phyloP scores from a whole-genome alignment of 768 basidiomycete genomes.

The Suillus americanus region DNA sequence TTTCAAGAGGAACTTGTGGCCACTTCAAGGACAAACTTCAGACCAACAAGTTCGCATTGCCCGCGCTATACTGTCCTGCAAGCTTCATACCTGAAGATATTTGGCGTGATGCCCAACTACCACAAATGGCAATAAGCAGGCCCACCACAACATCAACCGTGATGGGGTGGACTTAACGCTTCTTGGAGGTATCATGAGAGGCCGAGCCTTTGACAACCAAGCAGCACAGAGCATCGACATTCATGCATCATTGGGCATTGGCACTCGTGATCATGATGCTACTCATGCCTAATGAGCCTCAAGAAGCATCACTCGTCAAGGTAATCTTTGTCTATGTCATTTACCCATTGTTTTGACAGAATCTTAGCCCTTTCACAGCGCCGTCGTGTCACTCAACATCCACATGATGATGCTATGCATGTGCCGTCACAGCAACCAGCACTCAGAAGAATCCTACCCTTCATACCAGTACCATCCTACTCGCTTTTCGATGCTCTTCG shows the following conservation, averaged over 20 bases:
- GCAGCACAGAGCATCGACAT: not conserved
- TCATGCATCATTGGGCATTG: not conserved
- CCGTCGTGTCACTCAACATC: not conserved
- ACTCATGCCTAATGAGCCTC: not conserved
- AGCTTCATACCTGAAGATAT: too few relatives aligned
- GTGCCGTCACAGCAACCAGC: not conserved
- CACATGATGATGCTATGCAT: not conserved
- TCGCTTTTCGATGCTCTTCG: not conserved
- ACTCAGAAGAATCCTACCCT: not conserved
- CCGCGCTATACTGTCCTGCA: too few relatives aligned
- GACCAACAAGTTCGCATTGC: not conserved
- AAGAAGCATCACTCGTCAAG: not conserved
- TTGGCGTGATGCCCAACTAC: not conserved
- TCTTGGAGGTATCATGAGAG: not conserved
- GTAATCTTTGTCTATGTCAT: not conserved
- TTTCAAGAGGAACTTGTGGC: not conserved
- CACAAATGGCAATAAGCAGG: not conserved
- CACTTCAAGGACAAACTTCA: not conserved
- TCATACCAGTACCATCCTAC: not conserved
- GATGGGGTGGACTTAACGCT: not conserved
- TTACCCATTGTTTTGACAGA: not conserved
- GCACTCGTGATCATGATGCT: not conserved
- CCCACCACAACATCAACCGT: not conserved
- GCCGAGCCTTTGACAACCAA: not conserved
- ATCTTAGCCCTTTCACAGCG: not conserved